A percentile compares a stretch with the other conserved stretches of the same genome.
phyloP scores from a whole-genome alignment of 768 basidiomycete genomes.

The Rhizopogon vulgaris region DNA sequence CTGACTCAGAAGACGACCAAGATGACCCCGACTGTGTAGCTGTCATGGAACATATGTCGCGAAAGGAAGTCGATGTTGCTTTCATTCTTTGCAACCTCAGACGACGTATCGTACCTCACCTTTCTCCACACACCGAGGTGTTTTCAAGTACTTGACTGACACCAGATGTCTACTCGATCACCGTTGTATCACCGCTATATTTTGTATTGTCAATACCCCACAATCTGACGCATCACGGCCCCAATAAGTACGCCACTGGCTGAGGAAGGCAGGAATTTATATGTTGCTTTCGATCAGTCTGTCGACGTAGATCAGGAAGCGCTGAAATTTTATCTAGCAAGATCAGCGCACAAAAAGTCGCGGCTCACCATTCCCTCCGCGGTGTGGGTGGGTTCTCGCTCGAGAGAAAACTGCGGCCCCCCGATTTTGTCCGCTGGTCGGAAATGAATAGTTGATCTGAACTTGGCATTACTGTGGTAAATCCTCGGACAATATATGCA shows the following conservation, averaged over 20 bases:
- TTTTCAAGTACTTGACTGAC: background rate
- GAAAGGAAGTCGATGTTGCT: background rate
- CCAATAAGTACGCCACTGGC: background rate
- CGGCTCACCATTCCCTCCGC: background rate
- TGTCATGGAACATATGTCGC: background rate
- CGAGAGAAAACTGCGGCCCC: background rate
- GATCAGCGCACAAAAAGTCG: background rate
- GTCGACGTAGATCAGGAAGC: too few relatives aligned
- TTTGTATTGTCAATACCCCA: background rate
- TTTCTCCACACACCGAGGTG: too few relatives aligned
- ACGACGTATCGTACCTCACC: background rate
- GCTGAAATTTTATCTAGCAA: too few relatives aligned
- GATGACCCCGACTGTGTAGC: background rate
- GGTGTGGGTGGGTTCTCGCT: too few relatives aligned
- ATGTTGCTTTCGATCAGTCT: too few relatives aligned
- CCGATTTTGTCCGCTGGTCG: background rate
- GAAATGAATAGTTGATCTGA: slow-evolving; percentile 1
- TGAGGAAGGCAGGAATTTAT: background rate
- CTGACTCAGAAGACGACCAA: background rate
- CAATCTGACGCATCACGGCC: background rate
- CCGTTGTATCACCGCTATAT: background rate
- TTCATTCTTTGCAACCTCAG: background rate
- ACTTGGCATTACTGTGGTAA: background rate
- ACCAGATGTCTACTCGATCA: background rate
- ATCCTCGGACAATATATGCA: background rate